Evolutionary conservation across 164 flowering plant species (phyloP).

Genomic region (Vitis cinerea): DNA sequence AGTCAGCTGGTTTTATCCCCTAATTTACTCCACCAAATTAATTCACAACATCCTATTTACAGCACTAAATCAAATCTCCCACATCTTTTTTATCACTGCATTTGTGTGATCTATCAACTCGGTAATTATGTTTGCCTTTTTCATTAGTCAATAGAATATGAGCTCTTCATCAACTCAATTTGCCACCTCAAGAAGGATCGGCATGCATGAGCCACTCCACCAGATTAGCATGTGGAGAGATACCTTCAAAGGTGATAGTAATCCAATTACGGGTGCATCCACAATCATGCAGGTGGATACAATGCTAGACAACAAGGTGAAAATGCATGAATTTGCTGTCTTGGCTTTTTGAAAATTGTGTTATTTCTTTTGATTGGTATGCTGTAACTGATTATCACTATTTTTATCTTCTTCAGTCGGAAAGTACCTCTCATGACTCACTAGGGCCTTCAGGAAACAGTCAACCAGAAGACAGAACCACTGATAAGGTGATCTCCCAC

Average conservation of each 20-base stretch:
- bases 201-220: conserved; percentile 46
- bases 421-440: conserved; percentile 28
- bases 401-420: conserved; percentile 21
- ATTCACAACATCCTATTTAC: too few relatives aligned
- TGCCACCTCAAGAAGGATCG: conserved; percentile 38
- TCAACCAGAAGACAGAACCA: conserved; percentile 31
- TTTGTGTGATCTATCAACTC: too few relatives aligned
- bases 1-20: too few relatives aligned
- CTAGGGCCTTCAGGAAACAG: conserved; percentile 25
- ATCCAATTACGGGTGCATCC: conserved; percentile 26
- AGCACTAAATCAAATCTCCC: too few relatives aligned
- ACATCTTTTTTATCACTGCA: too few relatives aligned
- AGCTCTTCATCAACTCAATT: conserved; percentile 39
- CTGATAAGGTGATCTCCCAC: conserved; percentile 39
- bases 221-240: conserved; percentile 47
- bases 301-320: conserved; percentile 34
- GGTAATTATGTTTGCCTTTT: background rate
- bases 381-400: background rate
- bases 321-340: conserved; percentile 2
- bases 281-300: conserved; percentile 22
- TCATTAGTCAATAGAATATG: conserved; percentile 24
- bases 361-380: background rate
- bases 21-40: too few relatives aligned
- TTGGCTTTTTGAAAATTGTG: background rate
- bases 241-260: conserved; percentile 25